These are phyloP conservation scores for Podaxis carcinomalis DNA, from an alignment of 768 basidiomycete species.

Conservation along the genomic window DNA sequence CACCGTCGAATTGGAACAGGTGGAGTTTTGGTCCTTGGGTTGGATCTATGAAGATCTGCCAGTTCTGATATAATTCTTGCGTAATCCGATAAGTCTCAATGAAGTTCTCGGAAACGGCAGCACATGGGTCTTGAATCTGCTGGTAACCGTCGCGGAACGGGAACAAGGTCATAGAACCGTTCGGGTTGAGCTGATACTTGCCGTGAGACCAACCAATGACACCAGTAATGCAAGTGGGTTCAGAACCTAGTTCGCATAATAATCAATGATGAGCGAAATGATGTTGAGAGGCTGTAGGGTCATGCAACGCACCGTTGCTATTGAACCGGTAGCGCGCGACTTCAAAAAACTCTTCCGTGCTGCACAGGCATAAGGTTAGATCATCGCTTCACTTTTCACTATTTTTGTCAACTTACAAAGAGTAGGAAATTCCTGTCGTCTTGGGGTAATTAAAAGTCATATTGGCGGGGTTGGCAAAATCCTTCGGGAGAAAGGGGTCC, in stretches of 20 bases:
- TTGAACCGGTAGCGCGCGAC: constrained; percentile 87
- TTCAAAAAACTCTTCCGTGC: constrained; percentile 77
- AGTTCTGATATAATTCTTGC: constrained; percentile 51
- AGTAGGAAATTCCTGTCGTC: constrained; percentile 83
- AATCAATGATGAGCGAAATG: neutral
- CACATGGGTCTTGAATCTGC: constrained; percentile 93
- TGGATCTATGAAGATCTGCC: constrained; percentile 73
- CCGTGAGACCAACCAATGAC: constrained; percentile 92
- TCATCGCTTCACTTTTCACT: neutral
- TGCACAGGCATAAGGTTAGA: constrained; percentile 35
- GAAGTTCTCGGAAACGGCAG: constrained; percentile 74
- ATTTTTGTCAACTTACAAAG: constrained; percentile 64
- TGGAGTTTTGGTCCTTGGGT: constrained; percentile 64
- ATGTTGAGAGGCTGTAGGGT: neutral
- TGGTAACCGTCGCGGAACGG: constrained; percentile 89
- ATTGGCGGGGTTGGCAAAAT: constrained; percentile 82
- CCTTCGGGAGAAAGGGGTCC: constrained; percentile 35
- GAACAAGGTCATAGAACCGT: constrained; percentile 74
- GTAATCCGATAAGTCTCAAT: constrained; percentile 79
- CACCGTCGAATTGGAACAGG: constrained; percentile 74
- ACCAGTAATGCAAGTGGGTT: constrained; percentile 87
- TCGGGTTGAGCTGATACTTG: constrained; percentile 55
- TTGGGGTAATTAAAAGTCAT: constrained; percentile 78
- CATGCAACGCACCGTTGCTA: constrained; percentile 63
- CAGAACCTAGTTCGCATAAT: constrained; percentile 44